Evolutionary conservation across 176 grass and related monocot genomes (phyloP), one percentile per base, ranked within the genome.

Genomic region (Cocos nucifera): DNA sequence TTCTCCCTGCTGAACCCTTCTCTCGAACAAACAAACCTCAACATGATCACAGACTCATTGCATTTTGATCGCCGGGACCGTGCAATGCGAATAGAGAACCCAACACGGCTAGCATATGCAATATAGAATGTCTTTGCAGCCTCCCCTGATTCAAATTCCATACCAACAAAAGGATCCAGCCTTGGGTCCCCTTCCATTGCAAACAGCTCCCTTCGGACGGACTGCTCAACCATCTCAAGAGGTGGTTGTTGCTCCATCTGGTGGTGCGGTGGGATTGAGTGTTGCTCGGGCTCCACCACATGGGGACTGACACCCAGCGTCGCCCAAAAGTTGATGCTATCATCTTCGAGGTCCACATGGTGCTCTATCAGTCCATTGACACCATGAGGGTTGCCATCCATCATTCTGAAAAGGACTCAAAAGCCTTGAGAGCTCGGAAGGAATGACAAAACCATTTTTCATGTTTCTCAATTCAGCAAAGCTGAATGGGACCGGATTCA

Each of bases 111-210:
- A 2, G 87, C 84, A 12, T 97, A 97, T 30, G 93, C 87, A 58
- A 97, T 91, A 49, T 97, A 97, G 73, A 91, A 97, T 52, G 87
- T 88, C 64, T 97, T 97, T 53, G 93, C 93, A 14, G 87, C 87
- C 66, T 97, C 93, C 0, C 83, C 79, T 4, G 93, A 91, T 51
- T 92, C 81, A 50, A 97, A 97, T 63, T 97, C 93, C 93, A 97
- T 97, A 35, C 87, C 93, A 7, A 97, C 39, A 56, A 73, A 73
- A 2, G 87, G 93, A 71, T 97, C 87, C 1, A 90, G 75, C 44
- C 78, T 60, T 8, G 69, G 73, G 22, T 96, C 69, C 0, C 73
- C 76, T 44, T 90, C 83, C 0, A 72, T 68, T 8, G 87, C 74
- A 66, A 95, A 95, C 18, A 95, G 79, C 19, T 86, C 84, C 51